Evolutionary conservation across 2,329 filamentous ascomycete genomes (phyloP), one percentile per base, ranked within the genome.

Genomic region (Neocatenulostroma microsporum): DNA sequence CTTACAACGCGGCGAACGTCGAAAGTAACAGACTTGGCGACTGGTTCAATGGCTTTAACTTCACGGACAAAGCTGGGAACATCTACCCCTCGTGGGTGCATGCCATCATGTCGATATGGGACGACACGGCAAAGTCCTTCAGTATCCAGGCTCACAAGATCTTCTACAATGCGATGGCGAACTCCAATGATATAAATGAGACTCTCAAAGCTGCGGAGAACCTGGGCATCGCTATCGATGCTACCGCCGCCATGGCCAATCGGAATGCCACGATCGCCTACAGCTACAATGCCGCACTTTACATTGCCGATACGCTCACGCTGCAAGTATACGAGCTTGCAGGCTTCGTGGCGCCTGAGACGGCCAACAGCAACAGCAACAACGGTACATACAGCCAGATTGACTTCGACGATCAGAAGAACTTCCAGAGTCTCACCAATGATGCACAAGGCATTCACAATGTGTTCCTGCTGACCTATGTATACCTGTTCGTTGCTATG

Each of bases 401-500:
- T 10, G 30, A 32, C 19, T 32, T 32, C 30, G 14, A 17, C 30
- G 8, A 6, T 8, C 10, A 32, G 9, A 18, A 7, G 12, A 14
- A 9, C 19, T 32, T 32, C 14, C 6, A 17, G 18, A 18, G 6
- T 8, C 9, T 32, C 8, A 10, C 8, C 9, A 14, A 9, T 10
- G 14, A 32, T 10, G 10, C 12, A 6, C 8, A 32, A 10, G 21
- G 19, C 15, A 14, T 21, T 18, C 9, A 12, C 27, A 11, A 30
- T 17, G 41, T 48, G 7, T 45, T 46, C 33, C 44, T 54, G 7
- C 36, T 62, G n/a, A 55, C 60, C 2, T 47, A 49, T 26, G 30
- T 44, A 2, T 56, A 53, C 34, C 49, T 56, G 18, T 56, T 54
- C 37, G 42, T 56, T 13, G 35, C 52, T 13, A 48, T 55, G 38